These are phyloP conservation scores for Escallonia rubra DNA, from an alignment of 129 eudicot species.

Conservation along the genomic window DNA sequence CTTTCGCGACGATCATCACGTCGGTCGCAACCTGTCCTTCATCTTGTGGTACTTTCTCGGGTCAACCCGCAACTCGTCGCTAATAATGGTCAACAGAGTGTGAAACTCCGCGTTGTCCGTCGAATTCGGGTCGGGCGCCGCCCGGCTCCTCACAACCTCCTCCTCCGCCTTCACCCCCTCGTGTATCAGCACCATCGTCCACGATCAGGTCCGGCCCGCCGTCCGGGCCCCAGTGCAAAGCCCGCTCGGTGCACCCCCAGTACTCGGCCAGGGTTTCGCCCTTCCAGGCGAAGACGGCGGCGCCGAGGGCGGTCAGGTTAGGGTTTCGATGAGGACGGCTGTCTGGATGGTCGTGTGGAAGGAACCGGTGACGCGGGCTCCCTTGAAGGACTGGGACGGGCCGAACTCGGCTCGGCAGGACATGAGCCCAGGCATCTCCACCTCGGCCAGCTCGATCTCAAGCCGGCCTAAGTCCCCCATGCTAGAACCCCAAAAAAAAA, in stretches of 20 bases:
- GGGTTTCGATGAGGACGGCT: slow-evolving; percentile 27
- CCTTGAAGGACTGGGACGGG: slow-evolving; percentile 33
- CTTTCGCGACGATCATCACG: slow-evolving; percentile 43
- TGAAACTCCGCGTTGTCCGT: slow-evolving; percentile 34
- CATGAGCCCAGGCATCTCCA: slow-evolving; percentile 41
- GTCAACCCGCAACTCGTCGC: slow-evolving; percentile 29
- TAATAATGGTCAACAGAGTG: slow-evolving; percentile 29
- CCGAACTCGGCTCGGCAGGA: slow-evolving; percentile 33
- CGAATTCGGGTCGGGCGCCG: slow-evolving; percentile 31
- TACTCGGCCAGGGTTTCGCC: slow-evolving; percentile 38
- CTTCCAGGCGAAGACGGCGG: slow-evolving; percentile 40
- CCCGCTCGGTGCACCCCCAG: slow-evolving; percentile 44
- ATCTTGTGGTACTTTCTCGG: slow-evolving; percentile 46
- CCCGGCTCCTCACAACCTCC: slow-evolving; percentile 30
- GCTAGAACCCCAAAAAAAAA: not conserved
- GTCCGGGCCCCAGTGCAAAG: slow-evolving; percentile 32
- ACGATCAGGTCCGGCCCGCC: slow-evolving; percentile 42
- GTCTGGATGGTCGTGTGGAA: slow-evolving; percentile 38
- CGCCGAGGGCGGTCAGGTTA: slow-evolving; percentile 30
- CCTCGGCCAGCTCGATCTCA: slow-evolving; percentile 34
- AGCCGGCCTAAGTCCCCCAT: slow-evolving; percentile 30
- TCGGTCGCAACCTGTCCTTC: slow-evolving; percentile 52
- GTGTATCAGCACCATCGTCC: slow-evolving; percentile 37
- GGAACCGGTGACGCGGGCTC: slow-evolving; percentile 32
- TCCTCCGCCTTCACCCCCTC: slow-evolving; percentile 49